Evolutionary conservation across 129 eudicot genomes (phyloP).

Genomic region (Scalesia atractyloides): DNA sequence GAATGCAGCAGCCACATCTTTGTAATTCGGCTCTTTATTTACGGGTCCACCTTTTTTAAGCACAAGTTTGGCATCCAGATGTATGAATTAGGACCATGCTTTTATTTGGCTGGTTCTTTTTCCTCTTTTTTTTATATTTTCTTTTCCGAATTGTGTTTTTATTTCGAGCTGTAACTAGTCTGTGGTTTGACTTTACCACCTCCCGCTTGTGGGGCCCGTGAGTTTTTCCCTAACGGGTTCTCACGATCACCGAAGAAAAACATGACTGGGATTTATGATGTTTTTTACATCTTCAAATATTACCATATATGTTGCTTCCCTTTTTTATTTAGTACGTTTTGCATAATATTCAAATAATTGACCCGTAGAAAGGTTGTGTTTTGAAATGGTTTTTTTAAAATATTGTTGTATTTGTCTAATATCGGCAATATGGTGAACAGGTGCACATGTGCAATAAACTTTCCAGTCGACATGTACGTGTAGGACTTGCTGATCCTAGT

Average conservation of each 20-base stretch:
- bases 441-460: slow-evolving; percentile 96
- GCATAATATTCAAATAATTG: neutral
- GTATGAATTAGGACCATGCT: slow-evolving; percentile 39
- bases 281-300: neutral
- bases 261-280: neutral
- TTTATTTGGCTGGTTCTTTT: slow-evolving; percentile 28
- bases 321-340: neutral
- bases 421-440: slow-evolving; percentile 40
- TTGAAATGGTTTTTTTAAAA: neutral
- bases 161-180: slow-evolving; percentile 2
- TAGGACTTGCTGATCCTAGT: slow-evolving; percentile 92
- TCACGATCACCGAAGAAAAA: neutral
- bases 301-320: neutral
- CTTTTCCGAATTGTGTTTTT: slow-evolving; percentile 24
- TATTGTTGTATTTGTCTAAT: slow-evolving; percentile 16
- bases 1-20: slow-evolving; percentile 47
- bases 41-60: slow-evolving; percentile 37
- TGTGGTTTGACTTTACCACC: neutral
- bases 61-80: slow-evolving; percentile 44
- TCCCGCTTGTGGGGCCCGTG: neutral
- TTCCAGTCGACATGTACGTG: slow-evolving; percentile 89
- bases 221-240: neutral
- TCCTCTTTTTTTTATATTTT: neutral
- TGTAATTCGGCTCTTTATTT: slow-evolving; percentile 37
- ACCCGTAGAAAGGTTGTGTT: neutral